These are phyloP conservation scores for Erythrophleum ivorense DNA, from an alignment of 331 rosid species.

Conservation along the genomic window DNA sequence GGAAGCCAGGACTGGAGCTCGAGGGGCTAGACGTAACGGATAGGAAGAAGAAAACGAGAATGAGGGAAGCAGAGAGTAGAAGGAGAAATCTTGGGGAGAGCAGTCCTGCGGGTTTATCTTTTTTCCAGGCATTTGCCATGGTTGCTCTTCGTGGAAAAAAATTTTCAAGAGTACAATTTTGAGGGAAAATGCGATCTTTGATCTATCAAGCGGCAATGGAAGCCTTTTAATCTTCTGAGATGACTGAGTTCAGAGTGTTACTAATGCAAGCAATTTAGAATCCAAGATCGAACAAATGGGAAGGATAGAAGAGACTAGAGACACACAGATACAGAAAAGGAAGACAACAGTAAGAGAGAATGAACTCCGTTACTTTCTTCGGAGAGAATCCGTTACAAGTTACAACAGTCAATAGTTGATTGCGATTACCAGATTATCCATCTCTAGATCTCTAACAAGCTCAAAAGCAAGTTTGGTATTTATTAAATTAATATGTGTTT, in stretches of 20 bases:
- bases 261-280: background rate
- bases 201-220: background rate
- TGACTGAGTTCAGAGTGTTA: background rate
- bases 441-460: too few relatives aligned
- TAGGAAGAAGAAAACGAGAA: slow-evolving; percentile 57
- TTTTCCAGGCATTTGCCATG: slow-evolving; percentile 98
- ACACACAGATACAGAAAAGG: too few relatives aligned
- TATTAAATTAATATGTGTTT: too few relatives aligned
- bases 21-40: slow-evolving; percentile 51
- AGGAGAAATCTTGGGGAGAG: slow-evolving; percentile 66
- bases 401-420: too few relatives aligned
- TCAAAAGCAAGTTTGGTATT: too few relatives aligned
- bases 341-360: too few relatives aligned
- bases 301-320: too few relatives aligned
- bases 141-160: background rate
- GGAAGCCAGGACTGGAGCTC: slow-evolving; percentile 33
- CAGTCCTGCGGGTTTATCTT: slow-evolving; percentile 59
- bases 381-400: too few relatives aligned
- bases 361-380: too few relatives aligned
- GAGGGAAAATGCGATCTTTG: slow-evolving; percentile 20
- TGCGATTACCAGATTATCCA: too few relatives aligned
- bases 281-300: background rate
- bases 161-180: background rate
- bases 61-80: slow-evolving; percentile 49
- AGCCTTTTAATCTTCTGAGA: background rate